Base-by-base conservation (phyloP, 2,329 filamentous ascomycete species). In the Penicillium sp. region DNA sequence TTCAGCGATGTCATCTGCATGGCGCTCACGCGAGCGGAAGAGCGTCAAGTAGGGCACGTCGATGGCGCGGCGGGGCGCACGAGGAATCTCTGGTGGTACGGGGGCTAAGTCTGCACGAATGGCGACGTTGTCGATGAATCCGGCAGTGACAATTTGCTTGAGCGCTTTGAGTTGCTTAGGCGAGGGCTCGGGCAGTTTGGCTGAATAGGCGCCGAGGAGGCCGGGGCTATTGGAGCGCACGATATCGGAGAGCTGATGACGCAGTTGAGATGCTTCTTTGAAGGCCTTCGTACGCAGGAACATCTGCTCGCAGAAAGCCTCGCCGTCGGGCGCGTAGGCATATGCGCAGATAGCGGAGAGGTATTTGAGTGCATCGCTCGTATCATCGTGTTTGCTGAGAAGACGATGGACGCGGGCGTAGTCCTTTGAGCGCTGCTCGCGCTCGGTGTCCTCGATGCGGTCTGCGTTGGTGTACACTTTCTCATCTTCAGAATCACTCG, bases 101-200 rank as follows among this genome's bases (percentile, higher is more conserved):
- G 92, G 91, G 0, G 91, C 83, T n/a, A 92, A 81, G 74, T 99
- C 94, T 4, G 91, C 91, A 60, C 95, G 90, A 66, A 98, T 92
- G 47, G 95, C 95, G 41, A 99, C 85, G 66, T 97, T 90, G 75
- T 99, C 95, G 69, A 98, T 87, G 78, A 97, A 98, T 1, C 94
- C 95, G 0, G 92, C 89, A 0, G 94, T 91, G 22, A 91, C 87
- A 78, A 98, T 96, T 72, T 97, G 91, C 74, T 96, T 96, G 31
- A 99, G 81, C 0, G 91, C 87, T 49, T 88, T 87, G 31, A 96
- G 80, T 70, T 92, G 89, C 65, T 87, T 89, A 6, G 87, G 79
- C 0, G 85, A 84, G 80, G 83, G 79, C 71, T 87, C 72, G 73
- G 85, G 76, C 78, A 94, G 65, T 77, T 83, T 60, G 6, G 78